These are phyloP conservation scores for Taphrina confusa DNA, from an alignment of 1,139 yeast genomes.

Conservation along the genomic window DNA sequence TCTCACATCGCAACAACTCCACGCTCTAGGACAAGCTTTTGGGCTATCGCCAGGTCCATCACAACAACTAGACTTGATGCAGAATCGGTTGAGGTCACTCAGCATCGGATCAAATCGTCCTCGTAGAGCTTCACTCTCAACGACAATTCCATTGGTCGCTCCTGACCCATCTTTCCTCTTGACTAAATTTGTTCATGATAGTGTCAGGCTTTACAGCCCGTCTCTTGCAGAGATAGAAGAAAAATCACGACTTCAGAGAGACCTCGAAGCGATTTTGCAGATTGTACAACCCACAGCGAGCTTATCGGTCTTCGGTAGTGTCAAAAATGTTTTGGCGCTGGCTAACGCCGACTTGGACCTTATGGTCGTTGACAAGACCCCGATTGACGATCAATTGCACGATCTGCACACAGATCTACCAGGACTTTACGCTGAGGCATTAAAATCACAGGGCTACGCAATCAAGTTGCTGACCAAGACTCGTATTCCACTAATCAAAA, in stretches of 20 bases:
- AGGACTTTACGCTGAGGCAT: conserved; percentile 10
- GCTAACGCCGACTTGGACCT: conserved; percentile 37
- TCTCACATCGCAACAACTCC: not conserved
- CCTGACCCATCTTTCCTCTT: conserved; percentile 19
- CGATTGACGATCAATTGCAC: conserved; percentile 29
- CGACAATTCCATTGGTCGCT: not conserved
- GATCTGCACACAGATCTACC: conserved; percentile 23
- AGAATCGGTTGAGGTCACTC: conserved; percentile 7
- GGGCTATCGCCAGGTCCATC: not conserved
- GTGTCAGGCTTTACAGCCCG: conserved; percentile 20
- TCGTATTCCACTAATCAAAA: conserved; percentile 35
- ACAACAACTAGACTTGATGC: conserved; percentile 6
- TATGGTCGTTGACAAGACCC: conserved; percentile 29
- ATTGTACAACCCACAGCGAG: conserved; percentile 27
- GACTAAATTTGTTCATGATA: conserved; percentile 14
- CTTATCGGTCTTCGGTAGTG: conserved; percentile 36
- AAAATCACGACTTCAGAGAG: conserved; percentile 20
- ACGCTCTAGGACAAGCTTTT: conserved; percentile 1
- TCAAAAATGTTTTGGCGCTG: conserved; percentile 34
- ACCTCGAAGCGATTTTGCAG: conserved; percentile 24
- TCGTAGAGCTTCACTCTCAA: not conserved
- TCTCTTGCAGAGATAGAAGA: conserved; percentile 25
- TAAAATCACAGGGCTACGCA: conserved; percentile 25
- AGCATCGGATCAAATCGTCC: not conserved
- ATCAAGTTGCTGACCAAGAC: conserved; percentile 35